A percentile compares a stretch with the other conserved stretches of the same genome.
Conservation (phyloP, 2,329 filamentous ascomycete species). For the Akanthomyces lecanii region DNA sequence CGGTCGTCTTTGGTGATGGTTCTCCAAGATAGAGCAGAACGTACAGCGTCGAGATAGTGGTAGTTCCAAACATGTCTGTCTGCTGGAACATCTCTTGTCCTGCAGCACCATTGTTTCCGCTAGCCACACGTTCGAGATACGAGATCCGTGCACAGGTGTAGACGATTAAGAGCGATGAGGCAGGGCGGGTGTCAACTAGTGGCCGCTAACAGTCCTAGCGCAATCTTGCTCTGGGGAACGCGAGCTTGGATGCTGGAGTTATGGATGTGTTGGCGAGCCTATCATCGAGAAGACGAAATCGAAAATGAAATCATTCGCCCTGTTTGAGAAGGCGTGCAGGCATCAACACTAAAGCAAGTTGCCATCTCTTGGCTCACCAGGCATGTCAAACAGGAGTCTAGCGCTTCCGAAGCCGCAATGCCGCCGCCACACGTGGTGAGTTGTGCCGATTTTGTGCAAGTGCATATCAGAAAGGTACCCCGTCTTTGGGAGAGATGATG, state of each 20-base stretch:
- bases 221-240: neutral
- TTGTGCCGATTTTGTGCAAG: neutral
- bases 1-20: neutral
- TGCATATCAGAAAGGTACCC: neutral
- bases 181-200: slow-evolving; percentile 11
- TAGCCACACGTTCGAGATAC: slow-evolving; percentile 6
- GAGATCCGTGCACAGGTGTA: neutral
- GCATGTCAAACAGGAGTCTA: neutral
- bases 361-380: neutral
- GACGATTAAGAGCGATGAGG: slow-evolving; percentile 6
- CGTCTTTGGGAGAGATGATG: neutral
- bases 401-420: neutral
- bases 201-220: slow-evolving; percentile 8
- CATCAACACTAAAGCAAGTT: neutral
- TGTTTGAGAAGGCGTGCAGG: neutral
- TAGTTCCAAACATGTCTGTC: neutral
- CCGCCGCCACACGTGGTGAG: too few relatives aligned
- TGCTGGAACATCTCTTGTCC: neutral
- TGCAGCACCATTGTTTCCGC: slow-evolving; percentile 13
- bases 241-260: neutral
- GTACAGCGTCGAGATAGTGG: neutral
- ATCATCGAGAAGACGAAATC: neutral
- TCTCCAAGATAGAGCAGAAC: neutral
- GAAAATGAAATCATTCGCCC: neutral
- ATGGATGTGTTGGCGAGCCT: neutral